Percentiles rank a stretch among this genome's conserved stretches.
phyloP scores from a whole-genome alignment of 306 rosid species.

The Boehmeria nivea region DNA sequence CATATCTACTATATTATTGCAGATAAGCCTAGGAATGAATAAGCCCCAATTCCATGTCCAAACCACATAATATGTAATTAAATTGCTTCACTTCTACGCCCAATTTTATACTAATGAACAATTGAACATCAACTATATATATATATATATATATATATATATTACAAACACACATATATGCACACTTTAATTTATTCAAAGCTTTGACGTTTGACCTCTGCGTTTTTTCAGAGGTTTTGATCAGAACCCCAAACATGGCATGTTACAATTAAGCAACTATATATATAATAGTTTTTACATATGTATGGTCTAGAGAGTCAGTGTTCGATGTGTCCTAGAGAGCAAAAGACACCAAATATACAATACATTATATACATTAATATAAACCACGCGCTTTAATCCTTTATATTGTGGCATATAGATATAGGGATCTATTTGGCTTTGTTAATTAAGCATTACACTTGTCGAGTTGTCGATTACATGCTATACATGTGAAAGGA shows the following conservation, averaged over 20 bases:
- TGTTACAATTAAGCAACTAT: conserved; percentile 6
- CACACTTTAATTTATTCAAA: conserved; percentile 22
- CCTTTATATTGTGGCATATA: neutral
- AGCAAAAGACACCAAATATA: neutral
- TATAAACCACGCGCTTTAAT: conserved; percentile 6
- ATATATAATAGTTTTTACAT: neutral
- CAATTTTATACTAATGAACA: conserved; percentile 26
- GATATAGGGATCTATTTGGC: neutral
- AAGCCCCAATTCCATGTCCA: neutral
- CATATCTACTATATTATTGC: too few relatives aligned
- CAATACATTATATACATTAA: neutral
- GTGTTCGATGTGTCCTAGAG: conserved; percentile 25
- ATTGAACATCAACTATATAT: neutral
- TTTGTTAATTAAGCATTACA: neutral
- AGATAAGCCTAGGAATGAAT: neutral
- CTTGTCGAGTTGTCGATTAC: neutral
- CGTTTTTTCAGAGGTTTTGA: conserved; percentile 4
- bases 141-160: neutral
- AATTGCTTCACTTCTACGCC: conserved; percentile 7
- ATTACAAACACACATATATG: neutral
- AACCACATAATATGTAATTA: neutral
- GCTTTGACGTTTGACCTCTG: conserved; percentile 38
- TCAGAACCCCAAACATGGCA: conserved; percentile 30
- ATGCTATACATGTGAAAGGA: neutral
- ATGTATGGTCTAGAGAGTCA: conserved; percentile 14